A percentile compares a stretch with the other conserved stretches of the same genome.
Evolutionary conservation across 139 green algal species (phyloP).

Genomic region (Diplosphaera chodatii): DNA sequence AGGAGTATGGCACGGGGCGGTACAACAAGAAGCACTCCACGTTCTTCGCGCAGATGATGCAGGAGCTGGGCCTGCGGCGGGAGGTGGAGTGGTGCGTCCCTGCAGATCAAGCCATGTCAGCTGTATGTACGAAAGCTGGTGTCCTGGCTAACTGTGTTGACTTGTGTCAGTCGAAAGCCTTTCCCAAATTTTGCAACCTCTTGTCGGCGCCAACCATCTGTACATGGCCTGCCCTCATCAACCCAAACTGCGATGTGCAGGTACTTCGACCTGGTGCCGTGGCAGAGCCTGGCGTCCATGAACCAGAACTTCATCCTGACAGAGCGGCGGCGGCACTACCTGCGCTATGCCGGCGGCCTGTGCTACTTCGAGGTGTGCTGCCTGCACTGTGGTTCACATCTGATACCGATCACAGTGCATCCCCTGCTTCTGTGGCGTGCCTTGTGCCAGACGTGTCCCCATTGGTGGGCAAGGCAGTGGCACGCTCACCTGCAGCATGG

Average conservation of each 20-base stretch:
- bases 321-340: slow-evolving; percentile 46
- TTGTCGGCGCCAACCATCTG: no score
- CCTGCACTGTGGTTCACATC: no score
- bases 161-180: not conserved
- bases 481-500: no score
- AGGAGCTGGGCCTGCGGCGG: slow-evolving; percentile 36
- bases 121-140: no score
- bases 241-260: no score
- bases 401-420: no score
- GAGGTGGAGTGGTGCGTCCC: slow-evolving; percentile 32
- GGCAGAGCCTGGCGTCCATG: slow-evolving; percentile 32
- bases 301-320: slow-evolving; percentile 62
- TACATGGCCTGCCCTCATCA: no score
- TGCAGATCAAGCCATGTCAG: slow-evolving; percentile 52
- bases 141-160: not conserved
- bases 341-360: slow-evolving; percentile 44
- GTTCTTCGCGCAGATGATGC: slow-evolving; percentile 52
- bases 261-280: not conserved
- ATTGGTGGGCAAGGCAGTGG: no score
- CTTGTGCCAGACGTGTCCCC: no score
- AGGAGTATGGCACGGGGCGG: slow-evolving; percentile 54
- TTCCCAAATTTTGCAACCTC: no score
- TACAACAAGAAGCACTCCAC: slow-evolving; percentile 51
- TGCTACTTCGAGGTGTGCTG: slow-evolving; percentile 48
- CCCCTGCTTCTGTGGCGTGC: no score